Conservation (phyloP, 176 grass and related monocot genomes). For the Carex parvula region DNA sequence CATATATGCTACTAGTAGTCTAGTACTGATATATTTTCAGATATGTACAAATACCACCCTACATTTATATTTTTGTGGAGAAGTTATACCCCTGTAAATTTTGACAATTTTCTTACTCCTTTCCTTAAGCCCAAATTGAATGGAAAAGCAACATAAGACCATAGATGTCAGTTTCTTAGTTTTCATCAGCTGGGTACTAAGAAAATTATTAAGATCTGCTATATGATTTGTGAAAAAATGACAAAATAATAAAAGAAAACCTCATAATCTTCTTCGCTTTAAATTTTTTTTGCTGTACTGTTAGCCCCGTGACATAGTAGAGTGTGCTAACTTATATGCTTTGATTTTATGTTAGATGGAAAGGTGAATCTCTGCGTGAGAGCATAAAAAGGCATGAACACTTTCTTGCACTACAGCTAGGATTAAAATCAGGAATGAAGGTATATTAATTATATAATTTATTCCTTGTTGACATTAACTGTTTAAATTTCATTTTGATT, state of each 20-base stretch:
- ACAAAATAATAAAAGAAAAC: background rate
- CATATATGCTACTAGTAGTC: background rate
- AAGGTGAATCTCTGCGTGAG: conserved; percentile 80
- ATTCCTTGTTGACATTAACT: background rate
- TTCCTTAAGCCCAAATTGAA: background rate
- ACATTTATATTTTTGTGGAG: background rate
- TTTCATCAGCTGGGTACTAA: background rate
- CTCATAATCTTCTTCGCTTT: background rate
- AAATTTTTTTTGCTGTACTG: background rate
- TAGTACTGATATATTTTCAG: background rate
- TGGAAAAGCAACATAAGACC: background rate
- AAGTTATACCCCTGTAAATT: background rate
- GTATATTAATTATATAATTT: conserved; percentile 14
- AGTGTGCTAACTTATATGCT: background rate
- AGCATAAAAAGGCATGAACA: conserved; percentile 95
- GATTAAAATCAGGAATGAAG: conserved; percentile 90
- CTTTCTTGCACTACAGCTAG: conserved; percentile 88
- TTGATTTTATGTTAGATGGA: conserved; percentile 60
- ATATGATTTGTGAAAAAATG: background rate
- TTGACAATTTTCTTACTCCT: background rate
- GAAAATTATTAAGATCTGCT: background rate
- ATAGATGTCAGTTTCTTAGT: background rate
- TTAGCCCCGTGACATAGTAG: background rate
- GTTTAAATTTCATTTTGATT: background rate
- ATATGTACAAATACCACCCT: background rate